Evolutionary conservation across 257 asterid genomes (phyloP).

Genomic region (Asclepias syriaca): DNA sequence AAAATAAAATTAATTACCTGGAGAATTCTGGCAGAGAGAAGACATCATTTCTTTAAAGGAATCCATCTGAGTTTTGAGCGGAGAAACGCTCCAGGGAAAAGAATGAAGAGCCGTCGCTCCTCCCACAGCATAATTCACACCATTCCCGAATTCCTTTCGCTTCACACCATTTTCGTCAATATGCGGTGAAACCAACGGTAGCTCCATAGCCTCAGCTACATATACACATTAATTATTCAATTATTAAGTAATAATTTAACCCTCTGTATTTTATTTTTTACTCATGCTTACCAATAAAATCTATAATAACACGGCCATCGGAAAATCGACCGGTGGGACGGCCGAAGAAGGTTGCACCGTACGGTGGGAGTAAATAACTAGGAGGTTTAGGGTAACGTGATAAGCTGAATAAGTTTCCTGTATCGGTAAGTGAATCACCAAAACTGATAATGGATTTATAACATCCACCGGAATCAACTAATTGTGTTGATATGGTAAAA

Average conservation of each 20-base stretch:
- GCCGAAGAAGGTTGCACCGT: conserved; percentile 50
- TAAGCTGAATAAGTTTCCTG: conserved; percentile 38
- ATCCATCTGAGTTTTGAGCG: too few relatives aligned
- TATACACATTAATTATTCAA: background rate
- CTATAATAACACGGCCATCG: conserved; percentile 56
- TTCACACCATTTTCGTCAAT: too few relatives aligned
- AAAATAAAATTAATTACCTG: too few relatives aligned
- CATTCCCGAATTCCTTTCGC: too few relatives aligned
- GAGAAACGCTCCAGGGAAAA: too few relatives aligned
- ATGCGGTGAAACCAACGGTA: conserved; percentile 25
- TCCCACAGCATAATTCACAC: too few relatives aligned
- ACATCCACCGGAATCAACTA: background rate
- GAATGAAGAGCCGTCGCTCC: too few relatives aligned
- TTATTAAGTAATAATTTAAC: too few relatives aligned
- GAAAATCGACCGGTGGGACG: conserved; percentile 50
- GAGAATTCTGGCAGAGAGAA: too few relatives aligned
- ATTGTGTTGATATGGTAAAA: background rate
- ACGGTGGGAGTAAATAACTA: conserved; percentile 27
- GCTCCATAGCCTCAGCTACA: conserved; percentile 33
- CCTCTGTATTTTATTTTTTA: too few relatives aligned
- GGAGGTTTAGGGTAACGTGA: conserved; percentile 3
- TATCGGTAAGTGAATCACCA: conserved; percentile 57
- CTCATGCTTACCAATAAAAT: conserved; percentile 36
- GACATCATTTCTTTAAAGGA: too few relatives aligned
- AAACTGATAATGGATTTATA: conserved; percentile 44